A percentile compares a stretch with the other conserved stretches of the same genome.
Evolutionary conservation across 78 protist genomes (phyloP).

Genomic region (Isochrysis galbana): DNA sequence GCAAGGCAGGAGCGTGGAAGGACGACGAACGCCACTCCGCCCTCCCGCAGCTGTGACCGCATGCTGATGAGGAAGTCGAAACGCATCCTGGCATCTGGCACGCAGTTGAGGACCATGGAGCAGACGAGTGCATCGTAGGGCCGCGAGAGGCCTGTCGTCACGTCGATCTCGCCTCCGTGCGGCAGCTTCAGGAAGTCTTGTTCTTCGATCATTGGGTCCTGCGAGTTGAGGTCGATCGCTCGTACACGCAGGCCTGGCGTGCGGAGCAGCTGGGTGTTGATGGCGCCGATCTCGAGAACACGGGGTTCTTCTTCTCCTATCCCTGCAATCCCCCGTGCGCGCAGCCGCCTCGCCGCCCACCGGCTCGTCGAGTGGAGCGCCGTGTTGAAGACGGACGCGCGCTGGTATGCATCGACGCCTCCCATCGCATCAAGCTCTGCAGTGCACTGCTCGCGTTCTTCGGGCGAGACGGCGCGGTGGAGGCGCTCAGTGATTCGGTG

Average conservation of each 20-base stretch:
- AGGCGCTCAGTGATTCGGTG: background rate
- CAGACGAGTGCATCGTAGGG: background rate
- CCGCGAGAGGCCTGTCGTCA: background rate
- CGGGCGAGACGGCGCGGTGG: background rate
- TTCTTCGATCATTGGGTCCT: background rate
- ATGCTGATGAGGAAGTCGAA: background rate
- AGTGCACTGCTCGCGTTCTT: background rate
- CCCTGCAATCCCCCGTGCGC: background rate
- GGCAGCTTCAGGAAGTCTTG: background rate
- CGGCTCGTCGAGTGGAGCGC: background rate
- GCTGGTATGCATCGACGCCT: background rate
- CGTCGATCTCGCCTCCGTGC: background rate
- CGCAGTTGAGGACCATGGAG: constrained; percentile 25
- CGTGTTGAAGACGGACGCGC: background rate
- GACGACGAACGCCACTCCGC: background rate
- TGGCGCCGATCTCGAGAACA: background rate
- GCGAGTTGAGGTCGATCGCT: background rate
- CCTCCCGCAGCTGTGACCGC: background rate
- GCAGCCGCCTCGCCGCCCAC: background rate
- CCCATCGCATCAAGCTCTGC: background rate
- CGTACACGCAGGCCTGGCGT: background rate
- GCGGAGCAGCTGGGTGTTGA: constrained; percentile 13
- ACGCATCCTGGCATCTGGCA: background rate
- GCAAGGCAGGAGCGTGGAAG: background rate
- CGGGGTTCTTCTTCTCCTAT: background rate